Conservation (phyloP, 495 filamentous ascomycete genomes). For the Talaromyces nanjingensis region DNA sequence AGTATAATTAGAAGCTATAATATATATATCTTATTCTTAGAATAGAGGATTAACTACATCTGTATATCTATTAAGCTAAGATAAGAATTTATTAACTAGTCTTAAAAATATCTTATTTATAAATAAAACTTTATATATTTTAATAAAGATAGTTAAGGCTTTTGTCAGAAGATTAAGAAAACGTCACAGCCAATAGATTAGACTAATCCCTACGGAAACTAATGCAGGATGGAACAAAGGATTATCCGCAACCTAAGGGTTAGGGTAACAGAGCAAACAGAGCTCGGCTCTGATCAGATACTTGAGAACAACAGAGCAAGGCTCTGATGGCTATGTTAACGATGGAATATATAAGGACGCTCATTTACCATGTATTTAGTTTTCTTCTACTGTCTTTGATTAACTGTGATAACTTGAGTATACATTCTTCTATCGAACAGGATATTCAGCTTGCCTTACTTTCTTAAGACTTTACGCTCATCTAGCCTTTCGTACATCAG, state of each 20-base stretch:
- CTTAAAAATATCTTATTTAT: conserved; percentile 38
- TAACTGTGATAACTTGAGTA: too few species aligned
- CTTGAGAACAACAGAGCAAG: too few species aligned
- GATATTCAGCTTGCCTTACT: too few species aligned
- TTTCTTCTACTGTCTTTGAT: too few species aligned
- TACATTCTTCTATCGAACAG: too few species aligned
- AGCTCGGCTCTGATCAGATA: too few species aligned
- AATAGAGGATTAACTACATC: conserved; percentile 49
- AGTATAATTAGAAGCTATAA: conserved; percentile 45
- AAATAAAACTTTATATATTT: conserved; percentile 62
- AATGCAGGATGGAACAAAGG: background rate
- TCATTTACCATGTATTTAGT: too few species aligned
- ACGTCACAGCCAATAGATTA: background rate
- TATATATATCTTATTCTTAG: conserved; percentile 54
- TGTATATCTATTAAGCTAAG: conserved; percentile 52
- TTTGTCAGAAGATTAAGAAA: conserved; percentile 8
- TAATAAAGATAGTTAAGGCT: conserved; percentile 50
- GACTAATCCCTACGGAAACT: background rate
- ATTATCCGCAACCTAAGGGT: background rate
- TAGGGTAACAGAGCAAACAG: background rate
- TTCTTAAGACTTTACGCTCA: too few species aligned
- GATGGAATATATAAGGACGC: too few species aligned
- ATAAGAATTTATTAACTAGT: conserved; percentile 41
- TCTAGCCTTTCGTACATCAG: too few species aligned
- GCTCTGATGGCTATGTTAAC: too few species aligned